phyloP scores from a whole-genome alignment of 208 protist genomes.

The Lotmaria passim region DNA sequence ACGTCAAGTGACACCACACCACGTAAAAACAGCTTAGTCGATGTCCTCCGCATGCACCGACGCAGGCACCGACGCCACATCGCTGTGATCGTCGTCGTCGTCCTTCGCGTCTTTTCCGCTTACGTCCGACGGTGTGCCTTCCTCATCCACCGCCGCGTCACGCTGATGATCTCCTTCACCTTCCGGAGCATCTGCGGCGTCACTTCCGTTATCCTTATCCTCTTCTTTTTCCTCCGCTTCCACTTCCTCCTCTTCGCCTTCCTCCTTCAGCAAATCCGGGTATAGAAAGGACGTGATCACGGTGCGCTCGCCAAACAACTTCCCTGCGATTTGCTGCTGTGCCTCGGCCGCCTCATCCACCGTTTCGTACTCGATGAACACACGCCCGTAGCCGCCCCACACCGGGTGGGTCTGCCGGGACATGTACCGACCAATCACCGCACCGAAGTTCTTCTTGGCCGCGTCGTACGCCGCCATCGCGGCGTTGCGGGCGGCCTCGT shows the following conservation, averaged over 20 bases:
- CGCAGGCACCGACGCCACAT: slow-evolving; percentile 7
- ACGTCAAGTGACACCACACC: no score
- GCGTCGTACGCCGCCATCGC: slow-evolving; percentile 48
- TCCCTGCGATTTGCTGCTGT: slow-evolving; percentile 82
- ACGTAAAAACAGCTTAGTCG: slow-evolving; percentile 18
- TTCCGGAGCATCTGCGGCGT: not conserved
- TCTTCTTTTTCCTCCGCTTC: slow-evolving; percentile 25
- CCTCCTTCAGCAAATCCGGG: slow-evolving; percentile 77
- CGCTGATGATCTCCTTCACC: not conserved
- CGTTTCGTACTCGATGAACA: slow-evolving; percentile 90
- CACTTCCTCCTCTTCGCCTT: slow-evolving; percentile 33
- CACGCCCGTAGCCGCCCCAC: slow-evolving; percentile 77
- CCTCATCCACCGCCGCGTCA: not conserved
- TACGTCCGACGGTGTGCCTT: not conserved
- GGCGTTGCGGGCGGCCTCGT: slow-evolving; percentile 34
- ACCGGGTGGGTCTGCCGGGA: slow-evolving; percentile 78
- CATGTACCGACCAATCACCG: slow-evolving; percentile 62
- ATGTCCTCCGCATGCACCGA: slow-evolving; percentile 23
- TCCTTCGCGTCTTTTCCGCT: not conserved
- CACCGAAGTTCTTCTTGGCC: slow-evolving; percentile 56
- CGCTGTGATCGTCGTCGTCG: slow-evolving; percentile 9
- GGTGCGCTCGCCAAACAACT: slow-evolving; percentile 85
- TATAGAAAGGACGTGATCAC: slow-evolving; percentile 91
- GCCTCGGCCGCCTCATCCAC: slow-evolving; percentile 83
- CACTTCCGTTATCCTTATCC: slow-evolving; percentile 7